Base-by-base conservation (phyloP, 192 early-diverging fungal genomes). In the Obelidium mucronatum region DNA sequence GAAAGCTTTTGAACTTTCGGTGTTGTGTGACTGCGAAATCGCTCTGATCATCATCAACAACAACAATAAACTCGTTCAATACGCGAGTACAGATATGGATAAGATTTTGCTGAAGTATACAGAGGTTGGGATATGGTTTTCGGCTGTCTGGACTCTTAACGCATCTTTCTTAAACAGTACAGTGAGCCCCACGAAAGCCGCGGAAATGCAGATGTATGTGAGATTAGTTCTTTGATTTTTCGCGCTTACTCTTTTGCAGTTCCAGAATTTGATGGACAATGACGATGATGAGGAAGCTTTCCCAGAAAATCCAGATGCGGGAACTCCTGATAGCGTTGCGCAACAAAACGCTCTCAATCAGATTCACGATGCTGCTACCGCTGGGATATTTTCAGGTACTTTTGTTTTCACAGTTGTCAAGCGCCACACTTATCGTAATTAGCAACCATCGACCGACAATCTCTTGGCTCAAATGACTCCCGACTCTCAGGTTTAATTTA, bases 11-110 rank as follows among this genome's bases (percentile, higher is more conserved):
- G 97, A 98, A 79, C 89, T 98, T 31, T 92, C 90, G 65, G 94
- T 97, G 2, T 84, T 98, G 6, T 98, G 97, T 87, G 94, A 94
- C 80, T 95, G 94, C 86, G 94, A 98, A 79, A 94, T 98, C 37
- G 96, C 93, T 4, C 86, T 98, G 15, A 92, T 98, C 59, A 96
- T 98, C 77, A 97, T 98, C 85, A 96, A 92, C 82, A 91, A 88
- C 26, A 94, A 93, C 72, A 93, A 95, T 83, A 97, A 97, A 78
- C 84, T 98, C 8, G 92, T 96, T 40, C 94, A 97, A 81, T 98
- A 95, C 80, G 91, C 95, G 1, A 93, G 91, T 33, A 92, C 93
- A 34, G 95, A 98, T 55, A 98, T 98, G 84, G 97, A 98, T 81
- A 89, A 90, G 59, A 93, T 97, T 42, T 79, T 98, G 63, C 84